Evolutionary conservation across 495 filamentous ascomycete genomes (phyloP).

Genomic region (Umbilicaria muhlenbergii): DNA sequence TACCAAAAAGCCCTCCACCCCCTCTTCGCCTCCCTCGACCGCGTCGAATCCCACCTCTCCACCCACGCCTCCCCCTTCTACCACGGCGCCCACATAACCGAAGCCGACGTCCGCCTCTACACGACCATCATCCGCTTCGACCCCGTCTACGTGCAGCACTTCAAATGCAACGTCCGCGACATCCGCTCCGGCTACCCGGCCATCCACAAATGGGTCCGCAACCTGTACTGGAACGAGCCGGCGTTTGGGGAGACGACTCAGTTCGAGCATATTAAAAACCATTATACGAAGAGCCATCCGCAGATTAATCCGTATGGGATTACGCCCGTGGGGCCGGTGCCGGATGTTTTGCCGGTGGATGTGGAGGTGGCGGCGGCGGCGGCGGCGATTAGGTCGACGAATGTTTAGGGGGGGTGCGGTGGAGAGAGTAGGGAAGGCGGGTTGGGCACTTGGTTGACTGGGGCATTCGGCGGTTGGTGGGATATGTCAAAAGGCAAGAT

Average conservation of each 20-base stretch:
- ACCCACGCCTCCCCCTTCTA: conserved; percentile 43
- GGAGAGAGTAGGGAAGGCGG: too few species aligned
- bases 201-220: conserved; percentile 50
- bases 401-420: background rate
- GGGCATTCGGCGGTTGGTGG: too few species aligned
- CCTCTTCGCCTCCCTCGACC: conserved; percentile 60
- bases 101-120: conserved; percentile 70
- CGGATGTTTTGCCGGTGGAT: conserved; percentile 43
- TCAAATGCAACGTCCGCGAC: conserved; percentile 80
- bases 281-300: conserved; percentile 55
- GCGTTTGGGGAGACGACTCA: conserved; percentile 48
- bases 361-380: conserved; percentile 42
- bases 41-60: conserved; percentile 49
- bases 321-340: conserved; percentile 49
- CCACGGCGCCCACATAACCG: conserved; percentile 54
- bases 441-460: too few species aligned
- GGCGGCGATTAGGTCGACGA: conserved; percentile 17
- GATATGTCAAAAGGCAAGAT: too few species aligned
- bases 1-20: conserved; percentile 52
- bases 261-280: conserved; percentile 57
- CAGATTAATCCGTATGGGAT: conserved; percentile 51
- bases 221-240: conserved; percentile 51
- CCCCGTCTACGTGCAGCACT: conserved; percentile 81
- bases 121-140: conserved; percentile 81
- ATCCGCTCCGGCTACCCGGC: conserved; percentile 63